phyloP scores from a whole-genome alignment of 495 filamentous ascomycete genomes.

The Penicillium antarcticum region DNA sequence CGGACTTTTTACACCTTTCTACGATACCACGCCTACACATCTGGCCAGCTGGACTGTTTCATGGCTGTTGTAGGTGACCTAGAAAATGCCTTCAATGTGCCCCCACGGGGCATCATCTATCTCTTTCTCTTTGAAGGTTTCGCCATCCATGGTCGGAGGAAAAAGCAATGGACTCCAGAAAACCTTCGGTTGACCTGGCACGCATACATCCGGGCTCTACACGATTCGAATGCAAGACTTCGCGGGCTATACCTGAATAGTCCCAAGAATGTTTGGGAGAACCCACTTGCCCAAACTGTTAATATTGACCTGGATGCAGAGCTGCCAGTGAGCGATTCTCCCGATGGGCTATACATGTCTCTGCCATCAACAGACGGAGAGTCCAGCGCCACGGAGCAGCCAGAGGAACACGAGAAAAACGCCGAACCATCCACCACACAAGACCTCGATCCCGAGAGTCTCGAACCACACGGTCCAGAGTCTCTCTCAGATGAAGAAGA shows the following conservation, averaged over 20 bases:
- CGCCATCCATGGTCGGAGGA: slow-evolving; percentile 60
- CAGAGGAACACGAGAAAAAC: background rate
- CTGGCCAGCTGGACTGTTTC: slow-evolving; percentile 36
- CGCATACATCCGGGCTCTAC: slow-evolving; percentile 49
- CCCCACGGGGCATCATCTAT: slow-evolving; percentile 41
- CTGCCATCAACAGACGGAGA: slow-evolving; percentile 18
- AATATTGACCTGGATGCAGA: slow-evolving; percentile 2
- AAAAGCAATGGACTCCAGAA: slow-evolving; percentile 62
- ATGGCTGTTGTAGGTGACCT: slow-evolving; percentile 38
- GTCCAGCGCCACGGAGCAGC: background rate
- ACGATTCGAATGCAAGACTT: slow-evolving; percentile 52
- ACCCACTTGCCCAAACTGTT: slow-evolving; percentile 24
- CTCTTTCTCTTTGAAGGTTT: slow-evolving; percentile 70
- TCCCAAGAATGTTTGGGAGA: slow-evolving; percentile 33
- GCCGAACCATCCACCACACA: background rate
- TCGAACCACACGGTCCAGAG: background rate
- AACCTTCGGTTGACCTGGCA: slow-evolving; percentile 47
- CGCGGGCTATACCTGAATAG: slow-evolving; percentile 14
- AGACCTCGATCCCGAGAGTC: background rate
- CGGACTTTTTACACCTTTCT: slow-evolving; percentile 45
- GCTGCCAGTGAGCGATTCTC: slow-evolving; percentile 4
- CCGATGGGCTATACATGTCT: slow-evolving; percentile 27
- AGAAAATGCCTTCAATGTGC: slow-evolving; percentile 34
- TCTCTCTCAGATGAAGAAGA: background rate
- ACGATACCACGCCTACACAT: slow-evolving; percentile 30